A percentile compares a stretch with the other conserved stretches of the same genome.
phyloP scores from a whole-genome alignment of 257 asterid species.

The Solanum rostratum region DNA sequence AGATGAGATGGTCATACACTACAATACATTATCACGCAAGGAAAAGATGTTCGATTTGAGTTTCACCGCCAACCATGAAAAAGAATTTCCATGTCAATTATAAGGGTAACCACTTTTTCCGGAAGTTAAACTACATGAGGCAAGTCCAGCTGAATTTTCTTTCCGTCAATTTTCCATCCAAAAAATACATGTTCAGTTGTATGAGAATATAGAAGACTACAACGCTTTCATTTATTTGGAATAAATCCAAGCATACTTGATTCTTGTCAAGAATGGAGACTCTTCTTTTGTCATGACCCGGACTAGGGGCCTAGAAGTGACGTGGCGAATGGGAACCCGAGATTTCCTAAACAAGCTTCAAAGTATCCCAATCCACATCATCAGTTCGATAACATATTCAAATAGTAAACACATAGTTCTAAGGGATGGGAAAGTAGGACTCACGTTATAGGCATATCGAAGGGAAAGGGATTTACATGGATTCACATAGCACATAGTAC shows the following conservation, averaged over 20 bases:
- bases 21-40: neutral
- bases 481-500: no score
- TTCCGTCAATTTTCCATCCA: conserved; percentile 68
- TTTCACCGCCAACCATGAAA: neutral
- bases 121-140: conserved; percentile 49
- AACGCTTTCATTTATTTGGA: neutral
- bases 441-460: no score
- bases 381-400: no score
- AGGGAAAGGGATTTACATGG: no score
- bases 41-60: neutral
- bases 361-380: no score
- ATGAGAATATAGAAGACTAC: neutral
- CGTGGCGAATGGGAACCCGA: no score
- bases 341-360: no score
- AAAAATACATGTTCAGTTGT: conserved; percentile 19
- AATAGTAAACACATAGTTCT: no score
- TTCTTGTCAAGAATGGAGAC: conserved; percentile 39
- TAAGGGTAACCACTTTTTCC: conserved; percentile 15
- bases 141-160: conserved; percentile 46
- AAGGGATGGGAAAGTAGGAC: no score
- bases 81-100: neutral
- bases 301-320: no score
- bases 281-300: no score
- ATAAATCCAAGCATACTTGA: conserved; percentile 36
- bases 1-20: neutral